phyloP scores from a whole-genome alignment of 495 filamentous ascomycete species.

The Parmelia sp. region DNA sequence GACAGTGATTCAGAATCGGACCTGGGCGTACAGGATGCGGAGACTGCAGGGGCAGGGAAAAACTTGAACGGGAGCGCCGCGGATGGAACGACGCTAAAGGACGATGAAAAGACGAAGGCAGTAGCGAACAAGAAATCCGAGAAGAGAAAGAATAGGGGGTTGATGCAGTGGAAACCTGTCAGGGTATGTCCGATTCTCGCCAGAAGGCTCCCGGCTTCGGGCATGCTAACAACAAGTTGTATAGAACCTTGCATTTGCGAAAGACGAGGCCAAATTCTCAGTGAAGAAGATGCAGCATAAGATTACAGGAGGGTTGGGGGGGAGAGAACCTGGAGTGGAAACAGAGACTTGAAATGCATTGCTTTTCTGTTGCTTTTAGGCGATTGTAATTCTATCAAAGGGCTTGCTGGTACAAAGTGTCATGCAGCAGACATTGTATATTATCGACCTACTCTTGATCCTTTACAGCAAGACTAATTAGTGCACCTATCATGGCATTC shows the following conservation, averaged over 20 bases:
- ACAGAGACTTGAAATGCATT: constrained; percentile 40
- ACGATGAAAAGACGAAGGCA: constrained; percentile 28
- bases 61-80: constrained; percentile 24
- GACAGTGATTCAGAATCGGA: constrained; percentile 36
- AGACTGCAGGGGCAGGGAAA: constrained; percentile 27
- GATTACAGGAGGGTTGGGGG: constrained; percentile 42
- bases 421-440: constrained; percentile 5
- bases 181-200: constrained; percentile 25
- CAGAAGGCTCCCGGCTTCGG: not conserved
- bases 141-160: constrained; percentile 45
- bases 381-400: not conserved
- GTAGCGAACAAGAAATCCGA: constrained; percentile 43
- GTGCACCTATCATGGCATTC: not conserved
- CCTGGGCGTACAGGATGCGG: constrained; percentile 42
- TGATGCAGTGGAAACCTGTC: constrained; percentile 53
- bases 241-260: constrained; percentile 45
- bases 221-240: not conserved
- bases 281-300: constrained; percentile 43
- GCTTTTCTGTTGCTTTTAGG: constrained; percentile 1
- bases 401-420: not conserved
- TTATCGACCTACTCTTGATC: not conserved
- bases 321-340: constrained; percentile 47
- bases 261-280: constrained; percentile 46
- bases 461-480: not conserved
- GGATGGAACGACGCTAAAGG: constrained; percentile 21